Percentiles rank a stretch among this genome's conserved stretches.
phyloP scores from a whole-genome alignment of 2,329 filamentous ascomycete genomes.

The Penicillium rolfsii region DNA sequence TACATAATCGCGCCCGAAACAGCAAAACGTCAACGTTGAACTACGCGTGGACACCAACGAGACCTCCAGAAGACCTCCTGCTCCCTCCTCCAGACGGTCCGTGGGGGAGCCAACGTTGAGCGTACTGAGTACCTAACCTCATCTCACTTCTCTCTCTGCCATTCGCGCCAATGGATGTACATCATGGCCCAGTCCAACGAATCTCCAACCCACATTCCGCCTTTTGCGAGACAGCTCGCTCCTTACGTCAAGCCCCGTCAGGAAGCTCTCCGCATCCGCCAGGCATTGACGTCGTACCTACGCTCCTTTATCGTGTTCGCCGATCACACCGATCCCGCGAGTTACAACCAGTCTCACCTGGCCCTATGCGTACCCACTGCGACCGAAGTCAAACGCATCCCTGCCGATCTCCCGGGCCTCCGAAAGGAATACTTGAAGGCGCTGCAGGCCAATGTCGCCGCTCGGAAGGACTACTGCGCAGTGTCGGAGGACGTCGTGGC shows the following conservation, averaged over 20 bases:
- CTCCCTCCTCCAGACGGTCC: background rate
- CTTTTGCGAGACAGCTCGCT: conserved; percentile 40
- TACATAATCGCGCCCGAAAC: conserved; percentile 25
- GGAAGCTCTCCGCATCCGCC: conserved; percentile 45
- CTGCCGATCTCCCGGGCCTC: conserved; percentile 46
- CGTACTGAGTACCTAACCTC: background rate
- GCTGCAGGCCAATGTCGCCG: conserved; percentile 47
- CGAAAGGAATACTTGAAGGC: conserved; percentile 52
- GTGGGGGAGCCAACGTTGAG: background rate
- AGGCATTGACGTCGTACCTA: conserved; percentile 44
- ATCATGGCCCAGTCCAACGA: conserved; percentile 32
- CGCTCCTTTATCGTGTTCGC: conserved; percentile 41
- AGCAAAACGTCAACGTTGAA: conserved; percentile 24
- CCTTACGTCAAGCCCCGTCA: conserved; percentile 46
- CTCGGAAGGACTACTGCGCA: conserved; percentile 44
- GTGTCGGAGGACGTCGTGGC: conserved; percentile 39
- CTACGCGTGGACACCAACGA: background rate
- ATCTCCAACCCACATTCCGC: conserved; percentile 36
- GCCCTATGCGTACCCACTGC: conserved; percentile 39
- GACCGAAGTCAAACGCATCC: conserved; percentile 39
- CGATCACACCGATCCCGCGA: conserved; percentile 31
- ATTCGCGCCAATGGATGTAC: conserved; percentile 22
- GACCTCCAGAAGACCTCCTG: background rate
- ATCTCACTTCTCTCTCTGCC: background rate
- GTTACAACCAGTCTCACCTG: conserved; percentile 37